Evolutionary conservation across 805 yeast genomes (phyloP).

Genomic region (Yarrowia bubula): DNA sequence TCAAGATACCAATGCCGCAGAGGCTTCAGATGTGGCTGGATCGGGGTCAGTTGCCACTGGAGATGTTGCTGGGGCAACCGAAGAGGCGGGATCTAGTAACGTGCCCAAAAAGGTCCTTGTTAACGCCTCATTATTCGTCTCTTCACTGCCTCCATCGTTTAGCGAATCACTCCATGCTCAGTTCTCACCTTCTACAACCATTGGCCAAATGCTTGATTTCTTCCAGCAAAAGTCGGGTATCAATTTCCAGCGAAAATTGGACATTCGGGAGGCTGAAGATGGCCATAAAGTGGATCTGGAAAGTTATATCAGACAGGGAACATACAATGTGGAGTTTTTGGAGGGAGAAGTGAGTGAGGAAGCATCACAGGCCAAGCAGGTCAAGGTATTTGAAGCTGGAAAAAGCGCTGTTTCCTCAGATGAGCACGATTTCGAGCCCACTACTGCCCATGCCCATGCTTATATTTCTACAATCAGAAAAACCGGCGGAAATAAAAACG

Average conservation of each 20-base stretch:
- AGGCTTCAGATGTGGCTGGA: background rate
- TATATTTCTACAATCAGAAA: conserved; percentile 5
- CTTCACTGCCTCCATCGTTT: conserved; percentile 32
- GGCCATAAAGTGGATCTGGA: background rate
- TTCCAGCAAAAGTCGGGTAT: conserved; percentile 33
- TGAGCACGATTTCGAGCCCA: conserved; percentile 4
- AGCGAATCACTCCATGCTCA: conserved; percentile 29
- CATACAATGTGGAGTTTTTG: conserved; percentile 8
- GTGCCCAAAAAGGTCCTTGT: background rate
- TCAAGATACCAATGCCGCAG: background rate
- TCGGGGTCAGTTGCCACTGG: background rate
- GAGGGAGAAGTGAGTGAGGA: background rate
- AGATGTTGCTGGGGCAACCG: background rate
- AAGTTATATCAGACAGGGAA: conserved; percentile 13
- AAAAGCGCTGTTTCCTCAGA: background rate
- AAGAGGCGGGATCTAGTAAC: background rate
- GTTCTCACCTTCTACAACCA: conserved; percentile 31
- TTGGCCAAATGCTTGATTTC: conserved; percentile 32
- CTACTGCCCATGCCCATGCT: conserved; percentile 15
- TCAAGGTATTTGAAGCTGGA: conserved; percentile 3
- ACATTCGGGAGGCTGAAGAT: background rate
- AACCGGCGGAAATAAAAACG: background rate
- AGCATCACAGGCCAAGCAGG: background rate
- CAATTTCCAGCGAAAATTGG: conserved; percentile 29
- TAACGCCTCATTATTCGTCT: conserved; percentile 28